Evolutionary conservation across 805 yeast genomes (phyloP).

Genomic region (Spathaspora passalidarum): DNA sequence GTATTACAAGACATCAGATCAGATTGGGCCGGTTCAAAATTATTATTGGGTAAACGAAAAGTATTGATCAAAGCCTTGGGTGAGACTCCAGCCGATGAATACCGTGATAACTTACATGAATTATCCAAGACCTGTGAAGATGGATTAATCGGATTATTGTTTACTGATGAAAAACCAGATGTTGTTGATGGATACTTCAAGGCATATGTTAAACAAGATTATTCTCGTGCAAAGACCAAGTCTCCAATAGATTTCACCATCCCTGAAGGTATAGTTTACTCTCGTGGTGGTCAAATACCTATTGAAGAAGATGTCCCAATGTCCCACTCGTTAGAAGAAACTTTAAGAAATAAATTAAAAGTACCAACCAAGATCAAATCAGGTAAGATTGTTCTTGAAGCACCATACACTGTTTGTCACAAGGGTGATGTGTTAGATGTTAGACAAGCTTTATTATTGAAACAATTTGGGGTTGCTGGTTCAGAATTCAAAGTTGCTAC

Average conservation of each 20-base stretch:
- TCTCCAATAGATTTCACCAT: conserved; percentile 81
- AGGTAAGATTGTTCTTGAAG: conserved; percentile 79
- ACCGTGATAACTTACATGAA: conserved; percentile 60
- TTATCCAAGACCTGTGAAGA: conserved; percentile 52
- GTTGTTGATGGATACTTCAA: conserved; percentile 88
- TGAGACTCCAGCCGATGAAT: conserved; percentile 82
- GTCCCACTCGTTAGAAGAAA: conserved; percentile 93
- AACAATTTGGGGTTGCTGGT: conserved; percentile 94
- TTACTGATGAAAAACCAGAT: conserved; percentile 85
- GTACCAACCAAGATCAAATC: conserved; percentile 87
- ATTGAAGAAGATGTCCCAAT: conserved; percentile 92
- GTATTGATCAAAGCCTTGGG: conserved; percentile 94
- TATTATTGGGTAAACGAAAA: conserved; percentile 87
- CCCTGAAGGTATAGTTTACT: conserved; percentile 88
- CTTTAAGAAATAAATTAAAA: conserved; percentile 82
- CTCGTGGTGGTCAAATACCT: conserved; percentile 92
- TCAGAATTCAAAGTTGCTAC: conserved; percentile 83
- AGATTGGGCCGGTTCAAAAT: conserved; percentile 89
- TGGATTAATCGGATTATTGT: conserved; percentile 84
- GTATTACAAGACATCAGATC: conserved; percentile 89
- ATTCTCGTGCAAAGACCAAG: conserved; percentile 81
- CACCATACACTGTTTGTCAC: conserved; percentile 76
- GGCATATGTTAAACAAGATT: conserved; percentile 76
- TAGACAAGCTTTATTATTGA: conserved; percentile 85
- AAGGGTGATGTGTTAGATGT: conserved; percentile 82